Conservation (phyloP, 495 filamentous ascomycete species). For the Diplogelasinospora grovesii region DNA sequence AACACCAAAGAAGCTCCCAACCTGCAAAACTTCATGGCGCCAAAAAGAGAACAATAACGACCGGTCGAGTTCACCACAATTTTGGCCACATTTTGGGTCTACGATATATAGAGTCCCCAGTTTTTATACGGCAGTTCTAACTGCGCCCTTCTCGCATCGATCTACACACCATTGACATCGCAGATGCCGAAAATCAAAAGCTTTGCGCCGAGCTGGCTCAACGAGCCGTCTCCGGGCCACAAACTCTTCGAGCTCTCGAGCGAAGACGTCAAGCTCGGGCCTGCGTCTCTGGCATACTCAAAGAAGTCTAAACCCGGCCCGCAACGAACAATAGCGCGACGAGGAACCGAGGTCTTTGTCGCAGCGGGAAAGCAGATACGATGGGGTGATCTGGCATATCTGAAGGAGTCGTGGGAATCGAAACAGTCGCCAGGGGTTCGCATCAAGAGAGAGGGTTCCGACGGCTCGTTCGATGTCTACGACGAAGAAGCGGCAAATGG, state of each 20-base stretch:
- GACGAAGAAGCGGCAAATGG: constrained; percentile 19
- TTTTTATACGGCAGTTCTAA: too few species aligned
- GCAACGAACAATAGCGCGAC: constrained; percentile 59
- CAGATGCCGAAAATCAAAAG: constrained; percentile 73
- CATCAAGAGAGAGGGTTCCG: constrained; percentile 28
- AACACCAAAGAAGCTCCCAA: too few species aligned
- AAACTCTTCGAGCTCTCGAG: constrained; percentile 53
- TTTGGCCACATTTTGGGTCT: too few species aligned
- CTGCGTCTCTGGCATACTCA: constrained; percentile 22
- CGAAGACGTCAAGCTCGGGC: constrained; percentile 19
- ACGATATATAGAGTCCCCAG: too few species aligned
- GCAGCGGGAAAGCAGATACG: constrained; percentile 79
- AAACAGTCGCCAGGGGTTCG: constrained; percentile 15
- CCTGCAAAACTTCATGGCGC: too few species aligned
- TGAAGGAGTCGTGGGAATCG: constrained; percentile 65
- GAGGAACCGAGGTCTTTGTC: constrained; percentile 75
- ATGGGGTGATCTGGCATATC: constrained; percentile 69
- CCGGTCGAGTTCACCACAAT: too few species aligned
- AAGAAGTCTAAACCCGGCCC: constrained; percentile 46
- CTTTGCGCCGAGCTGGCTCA: constrained; percentile 79
- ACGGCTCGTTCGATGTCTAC: constrained; percentile 25
- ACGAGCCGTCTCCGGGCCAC: constrained; percentile 64
- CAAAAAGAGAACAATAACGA: too few species aligned
- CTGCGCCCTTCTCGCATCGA: background rate
- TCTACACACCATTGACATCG: background rate